A percentile compares a stretch with the other conserved stretches of the same genome.
phyloP scores from a whole-genome alignment of 1,139 yeast genomes.

The Nakaseomyces delphensis region DNA sequence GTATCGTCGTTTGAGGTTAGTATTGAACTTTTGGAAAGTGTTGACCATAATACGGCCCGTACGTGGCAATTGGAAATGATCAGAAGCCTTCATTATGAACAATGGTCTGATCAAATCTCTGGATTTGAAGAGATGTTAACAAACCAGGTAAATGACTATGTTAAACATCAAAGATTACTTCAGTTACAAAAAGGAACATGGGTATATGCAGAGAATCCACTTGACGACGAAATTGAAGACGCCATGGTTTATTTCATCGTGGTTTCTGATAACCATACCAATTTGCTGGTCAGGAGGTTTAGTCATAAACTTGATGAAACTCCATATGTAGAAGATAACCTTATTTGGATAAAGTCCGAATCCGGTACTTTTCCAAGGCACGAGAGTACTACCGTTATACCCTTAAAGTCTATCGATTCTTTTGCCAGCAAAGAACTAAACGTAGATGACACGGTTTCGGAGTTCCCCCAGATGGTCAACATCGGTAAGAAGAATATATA shows the following conservation, averaged over 20 bases:
- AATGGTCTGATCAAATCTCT: slow-evolving; percentile 35
- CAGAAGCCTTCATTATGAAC: slow-evolving; percentile 30
- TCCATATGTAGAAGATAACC: slow-evolving; percentile 52
- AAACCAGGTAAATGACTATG: slow-evolving; percentile 61
- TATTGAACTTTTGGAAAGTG: slow-evolving; percentile 37
- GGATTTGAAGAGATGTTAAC: slow-evolving; percentile 46
- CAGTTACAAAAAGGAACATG: slow-evolving; percentile 72
- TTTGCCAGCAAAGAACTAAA: slow-evolving; percentile 21
- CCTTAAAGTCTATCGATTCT: slow-evolving; percentile 21
- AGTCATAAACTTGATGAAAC: slow-evolving; percentile 38
- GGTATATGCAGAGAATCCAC: slow-evolving; percentile 66
- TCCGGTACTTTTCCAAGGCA: slow-evolving; percentile 37
- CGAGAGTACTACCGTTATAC: slow-evolving; percentile 37
- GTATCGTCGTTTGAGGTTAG: slow-evolving; percentile 10
- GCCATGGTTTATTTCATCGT: slow-evolving; percentile 48
- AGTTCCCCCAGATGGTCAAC: slow-evolving; percentile 38
- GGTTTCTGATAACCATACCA: slow-evolving; percentile 63
- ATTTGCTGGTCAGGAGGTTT: slow-evolving; percentile 54
- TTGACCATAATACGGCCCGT: slow-evolving; percentile 46
- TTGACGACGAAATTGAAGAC: slow-evolving; percentile 34
- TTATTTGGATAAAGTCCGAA: slow-evolving; percentile 32
- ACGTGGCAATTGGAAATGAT: slow-evolving; percentile 44
- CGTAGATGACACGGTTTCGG: slow-evolving; percentile 12
- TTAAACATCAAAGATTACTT: slow-evolving; percentile 68
- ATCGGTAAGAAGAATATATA: slow-evolving; percentile 47